Base-by-base conservation (phyloP, 108 stramenopile species). In the Skeletonema menzelii region DNA sequence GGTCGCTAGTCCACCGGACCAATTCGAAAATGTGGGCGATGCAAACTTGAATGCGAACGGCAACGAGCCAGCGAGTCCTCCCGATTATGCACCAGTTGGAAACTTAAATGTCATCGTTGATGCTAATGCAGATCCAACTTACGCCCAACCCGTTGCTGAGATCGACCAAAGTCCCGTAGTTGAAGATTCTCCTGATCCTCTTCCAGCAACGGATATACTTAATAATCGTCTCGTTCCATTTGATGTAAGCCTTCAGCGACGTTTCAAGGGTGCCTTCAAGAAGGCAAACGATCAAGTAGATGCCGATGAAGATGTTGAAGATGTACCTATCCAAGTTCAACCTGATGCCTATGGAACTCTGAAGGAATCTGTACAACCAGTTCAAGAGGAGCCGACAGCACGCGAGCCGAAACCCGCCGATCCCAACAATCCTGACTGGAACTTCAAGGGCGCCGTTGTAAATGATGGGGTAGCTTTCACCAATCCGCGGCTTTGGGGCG, bases 401-500 rank as follows among this genome's bases (percentile, higher is more conserved):
- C n/a, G 31, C 14, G 1, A 22, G 27, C 57, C n/a, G 11, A 27
- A 58, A 17, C 57, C 57, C 22, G n/a, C 57, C 22, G n/a, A 58
- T 13, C 5, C 4, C 5, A 19, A 60, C 8, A 60, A 35, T 19
- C 32, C 59, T 60, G 37, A 34, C 59, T 35, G 19, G 19, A 60
- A 60, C 8, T 60, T 2, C 59, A 60, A 31, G 22, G 34, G 11
- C 17, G 10, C 26, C 20, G 49, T 53, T 24, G 59, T 60, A 7
- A 7, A 60, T 31, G 59, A 60, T 35, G 59, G 59, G 8, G 13
- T 60, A n/a, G 24, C 59, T 34, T 8, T 34, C n/a, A 35, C 19
- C 59, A 60, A 60, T 12, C 59, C 59, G 28, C 19, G 59, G 59
- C 59, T 60, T 17, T 60, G 59, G 59, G 59, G 59, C 22, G 59